These are phyloP conservation scores for Penicillium janthinellum DNA, from an alignment of 2,329 filamentous ascomycete species.

Conservation along the genomic window DNA sequence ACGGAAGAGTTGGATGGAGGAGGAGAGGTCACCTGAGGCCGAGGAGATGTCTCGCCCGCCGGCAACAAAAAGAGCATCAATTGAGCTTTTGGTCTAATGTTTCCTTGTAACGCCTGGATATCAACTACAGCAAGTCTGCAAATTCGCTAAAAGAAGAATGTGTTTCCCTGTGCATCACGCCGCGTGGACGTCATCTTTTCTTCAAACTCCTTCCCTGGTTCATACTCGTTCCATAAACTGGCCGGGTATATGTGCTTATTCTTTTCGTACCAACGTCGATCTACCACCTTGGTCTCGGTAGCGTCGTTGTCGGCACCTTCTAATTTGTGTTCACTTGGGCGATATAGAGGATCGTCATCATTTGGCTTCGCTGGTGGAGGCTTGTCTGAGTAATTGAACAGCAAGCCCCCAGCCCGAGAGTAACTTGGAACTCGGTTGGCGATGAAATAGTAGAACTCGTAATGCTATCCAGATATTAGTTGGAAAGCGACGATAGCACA, in stretches of 20 bases:
- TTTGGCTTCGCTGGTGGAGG: slow-evolving; percentile 33
- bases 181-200: slow-evolving; percentile 68
- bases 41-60: neutral
- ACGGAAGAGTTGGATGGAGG: slow-evolving; percentile 10
- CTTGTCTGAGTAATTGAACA: slow-evolving; percentile 74
- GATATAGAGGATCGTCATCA: slow-evolving; percentile 47
- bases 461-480: slow-evolving; percentile 65
- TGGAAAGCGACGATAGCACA: neutral
- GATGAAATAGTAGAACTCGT: slow-evolving; percentile 96
- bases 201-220: slow-evolving; percentile 77
- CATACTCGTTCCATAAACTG: slow-evolving; percentile 93
- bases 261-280: slow-evolving; percentile 92
- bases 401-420: slow-evolving; percentile 68
- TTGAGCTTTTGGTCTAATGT: slow-evolving; percentile 10
- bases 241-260: slow-evolving; percentile 99
- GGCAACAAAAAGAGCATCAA: slow-evolving; percentile 1
- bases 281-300: slow-evolving; percentile 85
- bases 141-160: slow-evolving; percentile 72
- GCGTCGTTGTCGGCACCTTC: slow-evolving; percentile 82
- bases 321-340: slow-evolving; percentile 57
- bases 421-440: slow-evolving; percentile 71
- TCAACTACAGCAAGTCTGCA: slow-evolving; percentile 4
- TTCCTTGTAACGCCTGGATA: slow-evolving; percentile 18
- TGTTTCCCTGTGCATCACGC: slow-evolving; percentile 85
- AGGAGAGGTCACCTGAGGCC: slow-evolving; percentile 14